These are phyloP conservation scores for Pestalotiopsis fici DNA, from an alignment of 2,329 filamentous ascomycete genomes.

Conservation along the genomic window DNA sequence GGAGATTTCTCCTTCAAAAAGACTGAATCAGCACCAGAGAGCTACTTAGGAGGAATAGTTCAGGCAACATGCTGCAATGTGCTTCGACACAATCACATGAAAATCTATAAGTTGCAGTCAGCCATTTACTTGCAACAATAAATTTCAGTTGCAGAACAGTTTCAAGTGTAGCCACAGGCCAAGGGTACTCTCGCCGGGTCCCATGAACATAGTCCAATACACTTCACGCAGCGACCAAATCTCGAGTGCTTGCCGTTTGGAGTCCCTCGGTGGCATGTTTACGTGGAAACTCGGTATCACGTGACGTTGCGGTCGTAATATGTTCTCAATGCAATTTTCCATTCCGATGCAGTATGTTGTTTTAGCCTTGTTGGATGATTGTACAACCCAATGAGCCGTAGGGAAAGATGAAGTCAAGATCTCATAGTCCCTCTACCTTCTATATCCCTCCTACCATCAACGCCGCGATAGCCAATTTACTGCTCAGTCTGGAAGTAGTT, in stretches of 20 bases:
- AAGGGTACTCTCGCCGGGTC: no score
- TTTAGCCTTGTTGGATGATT: constrained; percentile 10
- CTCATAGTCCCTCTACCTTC: constrained; percentile 21
- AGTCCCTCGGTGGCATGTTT: neutral
- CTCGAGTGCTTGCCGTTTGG: no score
- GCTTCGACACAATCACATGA: no score
- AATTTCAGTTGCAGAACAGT: no score
- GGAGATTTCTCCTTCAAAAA: no score
- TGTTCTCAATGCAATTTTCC: constrained; percentile 27
- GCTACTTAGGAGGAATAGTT: no score
- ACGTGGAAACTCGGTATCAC: neutral
- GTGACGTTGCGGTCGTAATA: neutral
- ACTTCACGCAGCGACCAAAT: no score
- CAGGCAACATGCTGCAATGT: no score
- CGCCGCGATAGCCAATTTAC: constrained; percentile 46
- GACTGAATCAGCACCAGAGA: neutral
- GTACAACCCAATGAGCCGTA: constrained; percentile 25
- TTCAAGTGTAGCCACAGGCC: no score
- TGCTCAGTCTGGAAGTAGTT: constrained; percentile 99
- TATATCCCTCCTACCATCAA: constrained; percentile 26
- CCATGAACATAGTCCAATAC: no score
- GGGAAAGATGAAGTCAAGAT: constrained; percentile 23
- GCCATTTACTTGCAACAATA: no score
- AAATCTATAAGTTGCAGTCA: no score
- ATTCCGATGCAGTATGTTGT: constrained; percentile 33